Percentiles rank a stretch among this genome's conserved stretches.
Conservation (phyloP, 2,329 filamentous ascomycete species). For the Beauveria medogensis region DNA sequence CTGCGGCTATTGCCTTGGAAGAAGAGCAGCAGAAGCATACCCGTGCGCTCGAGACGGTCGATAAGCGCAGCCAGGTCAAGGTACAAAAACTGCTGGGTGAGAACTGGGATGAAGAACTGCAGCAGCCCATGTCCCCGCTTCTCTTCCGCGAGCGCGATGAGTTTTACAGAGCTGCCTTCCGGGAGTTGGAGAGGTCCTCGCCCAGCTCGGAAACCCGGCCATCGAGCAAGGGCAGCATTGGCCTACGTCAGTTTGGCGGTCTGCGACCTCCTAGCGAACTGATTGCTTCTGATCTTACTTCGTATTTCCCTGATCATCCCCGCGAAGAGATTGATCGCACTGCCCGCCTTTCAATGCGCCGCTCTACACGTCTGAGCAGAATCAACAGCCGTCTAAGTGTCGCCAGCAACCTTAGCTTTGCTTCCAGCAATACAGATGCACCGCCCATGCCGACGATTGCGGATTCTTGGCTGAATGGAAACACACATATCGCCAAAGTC, state of each 20-base stretch:
- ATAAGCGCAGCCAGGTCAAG: constrained; percentile 76
- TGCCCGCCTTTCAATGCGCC: constrained; percentile 81
- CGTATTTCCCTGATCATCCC: constrained; percentile 94
- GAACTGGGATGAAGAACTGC: constrained; percentile 69
- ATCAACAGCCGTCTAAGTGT: constrained; percentile 90
- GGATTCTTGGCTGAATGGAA: constrained; percentile 72
- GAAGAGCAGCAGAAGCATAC: constrained; percentile 69
- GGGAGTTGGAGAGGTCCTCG: constrained; percentile 49
- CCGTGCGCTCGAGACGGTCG: constrained; percentile 53
- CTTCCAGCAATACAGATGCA: constrained; percentile 85
- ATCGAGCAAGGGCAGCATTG: constrained; percentile 38
- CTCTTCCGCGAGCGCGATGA: constrained; percentile 63
- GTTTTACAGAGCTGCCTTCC: constrained; percentile 52
- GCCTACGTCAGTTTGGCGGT: constrained; percentile 78
- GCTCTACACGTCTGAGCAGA: constrained; percentile 84
- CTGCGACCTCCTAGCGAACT: constrained; percentile 91
- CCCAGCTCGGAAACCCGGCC: constrained; percentile 34
- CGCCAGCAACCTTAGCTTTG: constrained; percentile 86
- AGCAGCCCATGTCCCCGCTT: constrained; percentile 78
- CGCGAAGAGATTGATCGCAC: constrained; percentile 94
- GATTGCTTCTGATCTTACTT: constrained; percentile 91
- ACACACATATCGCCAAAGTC: constrained; percentile 30
- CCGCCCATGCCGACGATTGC: constrained; percentile 94
- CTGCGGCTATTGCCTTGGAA: constrained; percentile 81
- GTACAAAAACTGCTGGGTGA: constrained; percentile 85